Conservation (phyloP, 2,329 filamentous ascomycete species). For the Blastomyces parvus region DNA sequence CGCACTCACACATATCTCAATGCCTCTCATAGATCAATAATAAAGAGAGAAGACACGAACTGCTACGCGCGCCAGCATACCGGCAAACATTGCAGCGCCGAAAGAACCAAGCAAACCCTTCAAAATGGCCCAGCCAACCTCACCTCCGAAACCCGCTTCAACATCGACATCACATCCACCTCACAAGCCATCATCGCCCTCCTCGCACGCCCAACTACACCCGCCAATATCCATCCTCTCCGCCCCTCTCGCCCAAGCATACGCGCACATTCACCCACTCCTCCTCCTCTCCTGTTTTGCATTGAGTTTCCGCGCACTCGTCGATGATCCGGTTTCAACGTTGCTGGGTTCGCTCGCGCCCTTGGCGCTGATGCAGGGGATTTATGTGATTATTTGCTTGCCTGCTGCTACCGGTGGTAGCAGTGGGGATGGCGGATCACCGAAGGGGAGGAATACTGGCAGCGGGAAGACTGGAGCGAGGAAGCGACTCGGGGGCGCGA, state of each 20-base stretch:
- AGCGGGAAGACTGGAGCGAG: slow-evolving; percentile 11
- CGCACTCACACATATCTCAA: not conserved
- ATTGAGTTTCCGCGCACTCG: slow-evolving; percentile 55
- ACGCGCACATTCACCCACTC: slow-evolving; percentile 58
- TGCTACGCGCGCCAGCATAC: not conserved
- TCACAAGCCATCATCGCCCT: slow-evolving; percentile 6
- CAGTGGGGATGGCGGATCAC: slow-evolving; percentile 8
- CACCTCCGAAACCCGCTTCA: slow-evolving; percentile 7
- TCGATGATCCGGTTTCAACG: slow-evolving; percentile 58
- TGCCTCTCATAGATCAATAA: not conserved
- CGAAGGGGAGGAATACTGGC: slow-evolving; percentile 12
- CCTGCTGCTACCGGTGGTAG: slow-evolving; percentile 27
- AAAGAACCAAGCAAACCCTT: not conserved
- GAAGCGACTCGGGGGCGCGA: slow-evolving; percentile 14
- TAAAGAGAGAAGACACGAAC: not conserved
- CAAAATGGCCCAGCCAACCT: slow-evolving; percentile 9
- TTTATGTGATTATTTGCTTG: slow-evolving; percentile 50
- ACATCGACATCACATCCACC: slow-evolving; percentile 14
- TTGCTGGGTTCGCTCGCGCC: slow-evolving; percentile 54
- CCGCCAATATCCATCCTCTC: slow-evolving; percentile 41
- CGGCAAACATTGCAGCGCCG: not conserved
- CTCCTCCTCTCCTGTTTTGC: slow-evolving; percentile 57
- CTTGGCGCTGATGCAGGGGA: slow-evolving; percentile 54
- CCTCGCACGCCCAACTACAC: slow-evolving; percentile 18
- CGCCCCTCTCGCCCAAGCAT: slow-evolving; percentile 41